Base-by-base conservation (phyloP, 768 basidiomycete species). In the Suillus brevipes region DNA sequence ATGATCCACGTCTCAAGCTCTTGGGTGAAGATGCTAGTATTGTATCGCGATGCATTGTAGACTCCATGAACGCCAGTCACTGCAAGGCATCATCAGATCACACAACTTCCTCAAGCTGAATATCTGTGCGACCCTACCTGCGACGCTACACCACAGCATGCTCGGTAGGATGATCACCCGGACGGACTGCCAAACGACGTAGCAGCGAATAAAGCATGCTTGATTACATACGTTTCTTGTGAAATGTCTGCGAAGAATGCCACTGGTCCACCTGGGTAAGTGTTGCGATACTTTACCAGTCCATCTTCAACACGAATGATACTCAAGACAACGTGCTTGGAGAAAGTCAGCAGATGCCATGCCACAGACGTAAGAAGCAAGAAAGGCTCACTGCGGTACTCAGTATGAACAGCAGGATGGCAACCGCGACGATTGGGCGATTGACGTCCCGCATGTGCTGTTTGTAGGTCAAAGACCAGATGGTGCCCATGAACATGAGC, bases 321-420 rank as follows among this genome's bases (percentile, higher is more conserved):
- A 28, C 3, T 5, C 18, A 10, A 5, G 18, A 31, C 10, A 4
- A 53, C 18, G 4, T 53, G 52, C 52, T 53, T 53, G 16, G 18
- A 31, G 13, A 12, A 53, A 4, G 28, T 53, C 4, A 53, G 28
- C 3, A 31, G 28, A 53, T 20, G 28, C 4, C 28, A 18, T 28
- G 2, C 12, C 50, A 18, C 16, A 53, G 14, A 7, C 6, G 4
- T 53, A 53, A 31, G 16, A 53, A 31, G 52, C 4, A 10, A 25
- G 49, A 50, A 31, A 8, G 13, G 9, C 52, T 31, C 28, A 72
- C 71, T 12, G 69, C 64, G 0, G 70, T 73, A 50, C 71, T 73
- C n/a, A 70, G 58, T 31, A 69, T 47, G 9, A 74, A 68, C 3
- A 73, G 68, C 9, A 70, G 37, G 14, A 58, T 65, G 0, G 73